phyloP scores from a whole-genome alignment of 2,329 filamentous ascomycete species.

The Ascocoryne sarcoides region DNA sequence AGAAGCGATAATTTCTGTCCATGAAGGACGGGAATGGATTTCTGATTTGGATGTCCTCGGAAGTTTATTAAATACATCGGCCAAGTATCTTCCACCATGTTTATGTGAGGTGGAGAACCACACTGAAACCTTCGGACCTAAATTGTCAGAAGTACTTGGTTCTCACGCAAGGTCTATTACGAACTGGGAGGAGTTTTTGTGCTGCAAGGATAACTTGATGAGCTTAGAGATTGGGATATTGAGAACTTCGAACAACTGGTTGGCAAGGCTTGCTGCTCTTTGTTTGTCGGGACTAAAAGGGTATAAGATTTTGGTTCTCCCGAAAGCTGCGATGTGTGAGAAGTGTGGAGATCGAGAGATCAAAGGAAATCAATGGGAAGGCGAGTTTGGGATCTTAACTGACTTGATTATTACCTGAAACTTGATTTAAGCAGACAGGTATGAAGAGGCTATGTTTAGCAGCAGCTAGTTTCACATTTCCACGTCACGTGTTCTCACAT shows the following conservation, averaged over 20 bases:
- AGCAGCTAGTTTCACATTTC: no score
- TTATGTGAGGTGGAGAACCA: neutral
- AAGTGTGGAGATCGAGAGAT: no score
- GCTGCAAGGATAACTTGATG: conserved; percentile 3
- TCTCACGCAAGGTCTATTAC: conserved; percentile 6
- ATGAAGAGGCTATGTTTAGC: no score
- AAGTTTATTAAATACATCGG: neutral
- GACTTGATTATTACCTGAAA: no score
- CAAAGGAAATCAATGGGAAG: no score
- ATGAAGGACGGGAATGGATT: conserved; percentile 20
- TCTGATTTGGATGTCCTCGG: conserved; percentile 18
- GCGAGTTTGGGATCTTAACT: no score
- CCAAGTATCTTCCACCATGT: neutral
- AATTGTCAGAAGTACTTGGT: neutral
- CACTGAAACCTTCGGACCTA: neutral
- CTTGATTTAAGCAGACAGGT: no score
- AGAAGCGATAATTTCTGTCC: conserved; percentile 17
- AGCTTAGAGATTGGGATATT: neutral
- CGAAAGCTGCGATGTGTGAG: conserved; percentile 10
- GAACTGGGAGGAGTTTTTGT: conserved; percentile 13
- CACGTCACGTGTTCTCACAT: no score
- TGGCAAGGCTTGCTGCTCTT: conserved; percentile 7
- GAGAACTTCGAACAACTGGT: conserved; percentile 9
- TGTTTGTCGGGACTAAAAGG: no score
- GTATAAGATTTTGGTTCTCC: no score